Percentiles rank a stretch among this genome's conserved stretches.
Evolutionary conservation across 352 stramenopile species (phyloP).

Genomic region (Phytophthora chlamydospora): DNA sequence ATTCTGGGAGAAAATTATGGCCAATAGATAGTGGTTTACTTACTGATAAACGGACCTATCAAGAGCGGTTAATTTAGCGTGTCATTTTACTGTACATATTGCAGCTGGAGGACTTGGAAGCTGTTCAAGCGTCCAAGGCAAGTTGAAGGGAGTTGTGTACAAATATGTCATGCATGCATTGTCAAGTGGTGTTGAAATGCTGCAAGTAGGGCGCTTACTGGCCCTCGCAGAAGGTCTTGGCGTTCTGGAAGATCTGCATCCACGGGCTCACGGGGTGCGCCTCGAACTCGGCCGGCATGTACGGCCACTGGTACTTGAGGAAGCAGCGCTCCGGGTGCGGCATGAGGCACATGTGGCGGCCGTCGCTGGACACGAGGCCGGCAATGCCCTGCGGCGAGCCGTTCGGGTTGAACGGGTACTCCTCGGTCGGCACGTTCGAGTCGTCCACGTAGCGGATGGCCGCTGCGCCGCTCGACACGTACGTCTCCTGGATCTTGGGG

Average conservation of each 20-base stretch:
- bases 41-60: not conserved
- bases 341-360: slow-evolving; percentile 99
- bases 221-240: slow-evolving; percentile 95
- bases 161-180: slow-evolving; percentile 27
- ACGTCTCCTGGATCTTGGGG: slow-evolving; percentile 85
- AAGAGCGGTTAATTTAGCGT: no score
- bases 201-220: slow-evolving; percentile 38
- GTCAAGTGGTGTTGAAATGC: slow-evolving; percentile 20
- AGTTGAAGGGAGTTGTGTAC: slow-evolving; percentile 11
- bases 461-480: slow-evolving; percentile 92
- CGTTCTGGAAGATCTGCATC: slow-evolving; percentile 99
- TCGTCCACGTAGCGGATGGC: slow-evolving; percentile 98
- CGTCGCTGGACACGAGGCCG: slow-evolving; percentile 96
- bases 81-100: no score
- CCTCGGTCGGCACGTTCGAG: slow-evolving; percentile 92
- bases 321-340: slow-evolving; percentile 98
- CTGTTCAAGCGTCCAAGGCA: not conserved
- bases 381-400: slow-evolving; percentile 97
- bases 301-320: slow-evolving; percentile 98
- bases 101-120: no score
- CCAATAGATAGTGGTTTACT: no score
- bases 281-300: slow-evolving; percentile 89
- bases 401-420: slow-evolving; percentile 99
- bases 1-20: slow-evolving; percentile 2
- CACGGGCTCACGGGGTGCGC: slow-evolving; percentile 91